Conservation (phyloP, 2,329 filamentous ascomycete species). For the Colletotrichum acutatum region DNA sequence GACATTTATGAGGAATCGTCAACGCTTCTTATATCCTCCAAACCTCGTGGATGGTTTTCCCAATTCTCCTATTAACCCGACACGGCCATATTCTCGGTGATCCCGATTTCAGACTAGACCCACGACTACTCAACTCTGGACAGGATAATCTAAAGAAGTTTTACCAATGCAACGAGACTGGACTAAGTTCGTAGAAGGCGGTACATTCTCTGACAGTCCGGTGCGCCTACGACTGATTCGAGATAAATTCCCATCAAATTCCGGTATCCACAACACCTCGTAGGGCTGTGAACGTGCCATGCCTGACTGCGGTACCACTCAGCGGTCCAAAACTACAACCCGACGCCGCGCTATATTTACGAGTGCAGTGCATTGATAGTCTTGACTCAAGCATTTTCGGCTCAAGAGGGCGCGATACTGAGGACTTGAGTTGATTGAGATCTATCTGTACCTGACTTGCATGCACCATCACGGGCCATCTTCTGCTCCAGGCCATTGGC, state of each 20-base stretch:
- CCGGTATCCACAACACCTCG: too few relatives aligned
- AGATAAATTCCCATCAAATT: too few relatives aligned
- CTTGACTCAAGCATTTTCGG: too few relatives aligned
- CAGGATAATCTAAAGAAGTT: not conserved
- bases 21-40: not conserved
- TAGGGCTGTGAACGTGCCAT: too few relatives aligned
- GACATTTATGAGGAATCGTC: not conserved
- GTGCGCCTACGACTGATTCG: not conserved
- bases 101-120: not conserved
- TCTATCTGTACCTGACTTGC: not conserved
- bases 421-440: not conserved
- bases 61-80: not conserved
- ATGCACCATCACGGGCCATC: not conserved
- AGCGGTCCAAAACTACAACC: too few relatives aligned
- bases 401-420: not conserved
- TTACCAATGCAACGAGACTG: not conserved
- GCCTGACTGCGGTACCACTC: too few relatives aligned
- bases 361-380: too few relatives aligned
- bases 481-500: not conserved
- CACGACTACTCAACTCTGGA: not conserved
- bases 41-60: too few relatives aligned
- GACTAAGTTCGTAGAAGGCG: not conserved
- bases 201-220: not conserved
- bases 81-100: not conserved
- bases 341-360: too few relatives aligned